Conservation (phyloP, 805 yeast species). For the Hanseniaspora taiwanica region DNA sequence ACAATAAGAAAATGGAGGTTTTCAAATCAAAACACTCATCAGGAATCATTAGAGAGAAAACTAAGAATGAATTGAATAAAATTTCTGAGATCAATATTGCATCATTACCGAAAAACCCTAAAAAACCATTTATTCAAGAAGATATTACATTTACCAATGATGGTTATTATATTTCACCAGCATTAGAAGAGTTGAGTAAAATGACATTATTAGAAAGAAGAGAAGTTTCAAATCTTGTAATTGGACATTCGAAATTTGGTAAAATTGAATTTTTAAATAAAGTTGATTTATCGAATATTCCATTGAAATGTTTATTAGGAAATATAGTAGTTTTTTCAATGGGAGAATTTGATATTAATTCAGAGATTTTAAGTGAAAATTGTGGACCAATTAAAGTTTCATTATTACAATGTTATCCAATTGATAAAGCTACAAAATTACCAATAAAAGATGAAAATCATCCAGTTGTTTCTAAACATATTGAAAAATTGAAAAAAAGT, state of each 20-base stretch:
- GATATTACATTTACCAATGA: slow-evolving; percentile 42
- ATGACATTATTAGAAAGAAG: slow-evolving; percentile 53
- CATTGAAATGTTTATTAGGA: slow-evolving; percentile 52
- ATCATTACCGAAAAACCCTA: too few relatives aligned
- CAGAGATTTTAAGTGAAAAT: slow-evolving; percentile 58
- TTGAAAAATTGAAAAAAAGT: slow-evolving; percentile 47
- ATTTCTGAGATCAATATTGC: too few relatives aligned
- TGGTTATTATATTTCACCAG: slow-evolving; percentile 84
- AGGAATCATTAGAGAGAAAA: too few relatives aligned
- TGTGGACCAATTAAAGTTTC: slow-evolving; percentile 65
- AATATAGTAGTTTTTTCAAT: slow-evolving; percentile 56
- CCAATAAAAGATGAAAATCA: slow-evolving; percentile 70
- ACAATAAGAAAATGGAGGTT: too few relatives aligned
- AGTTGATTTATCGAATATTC: slow-evolving; percentile 65
- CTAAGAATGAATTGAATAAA: too few relatives aligned
- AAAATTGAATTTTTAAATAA: slow-evolving; percentile 63
- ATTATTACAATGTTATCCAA: slow-evolving; percentile 69
- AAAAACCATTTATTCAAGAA: slow-evolving; percentile 16
- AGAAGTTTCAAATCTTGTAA: slow-evolving; percentile 45
- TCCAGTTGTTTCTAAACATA: slow-evolving; percentile 55
- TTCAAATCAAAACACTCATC: too few relatives aligned
- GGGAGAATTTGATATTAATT: slow-evolving; percentile 44
- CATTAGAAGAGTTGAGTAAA: slow-evolving; percentile 44
- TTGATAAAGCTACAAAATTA: slow-evolving; percentile 54
- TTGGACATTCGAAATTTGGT: slow-evolving; percentile 71